These are phyloP conservation scores for Sugiyamaella grinbergsii DNA, from an alignment of 1,139 yeast genomes.

Conservation along the genomic window DNA sequence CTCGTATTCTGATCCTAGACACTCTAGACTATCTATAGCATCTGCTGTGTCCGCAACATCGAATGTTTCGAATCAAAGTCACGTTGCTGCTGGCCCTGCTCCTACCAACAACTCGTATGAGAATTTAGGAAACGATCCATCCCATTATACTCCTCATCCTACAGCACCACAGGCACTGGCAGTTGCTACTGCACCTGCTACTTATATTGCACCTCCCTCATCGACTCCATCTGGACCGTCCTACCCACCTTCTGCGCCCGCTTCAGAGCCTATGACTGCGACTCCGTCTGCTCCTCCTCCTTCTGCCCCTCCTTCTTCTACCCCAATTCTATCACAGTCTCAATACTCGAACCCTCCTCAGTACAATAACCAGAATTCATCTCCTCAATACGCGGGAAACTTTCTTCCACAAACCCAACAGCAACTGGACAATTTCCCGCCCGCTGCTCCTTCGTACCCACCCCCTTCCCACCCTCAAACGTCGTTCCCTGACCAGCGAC, in stretches of 20 bases:
- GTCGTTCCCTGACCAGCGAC: slow-evolving; percentile 2
- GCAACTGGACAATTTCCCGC: neutral
- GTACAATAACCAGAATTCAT: too few species aligned
- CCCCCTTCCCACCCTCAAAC: neutral
- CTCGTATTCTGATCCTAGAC: slow-evolving; percentile 11
- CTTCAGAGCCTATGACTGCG: neutral
- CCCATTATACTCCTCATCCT: neutral
- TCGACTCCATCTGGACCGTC: neutral
- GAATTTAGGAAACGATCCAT: too few species aligned
- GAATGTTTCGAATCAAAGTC: neutral
- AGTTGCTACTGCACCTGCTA: neutral
- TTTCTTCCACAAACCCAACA: neutral
- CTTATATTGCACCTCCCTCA: neutral
- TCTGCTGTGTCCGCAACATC: slow-evolving; percentile 9
- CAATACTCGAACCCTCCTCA: too few species aligned
- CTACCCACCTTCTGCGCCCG: neutral
- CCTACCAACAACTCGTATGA: neutral
- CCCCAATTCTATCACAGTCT: too few species aligned
- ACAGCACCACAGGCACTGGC: too few species aligned
- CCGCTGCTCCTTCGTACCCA: slow-evolving; percentile 5
- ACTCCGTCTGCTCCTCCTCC: slow-evolving; percentile 1
- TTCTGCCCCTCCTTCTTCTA: neutral
- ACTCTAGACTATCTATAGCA: slow-evolving; percentile 6
- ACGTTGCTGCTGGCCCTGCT: neutral
- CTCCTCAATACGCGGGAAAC: slow-evolving; percentile 3